Evolutionary conservation across 2,329 filamentous ascomycete species (phyloP).

Genomic region (Epichloe festucae): DNA sequence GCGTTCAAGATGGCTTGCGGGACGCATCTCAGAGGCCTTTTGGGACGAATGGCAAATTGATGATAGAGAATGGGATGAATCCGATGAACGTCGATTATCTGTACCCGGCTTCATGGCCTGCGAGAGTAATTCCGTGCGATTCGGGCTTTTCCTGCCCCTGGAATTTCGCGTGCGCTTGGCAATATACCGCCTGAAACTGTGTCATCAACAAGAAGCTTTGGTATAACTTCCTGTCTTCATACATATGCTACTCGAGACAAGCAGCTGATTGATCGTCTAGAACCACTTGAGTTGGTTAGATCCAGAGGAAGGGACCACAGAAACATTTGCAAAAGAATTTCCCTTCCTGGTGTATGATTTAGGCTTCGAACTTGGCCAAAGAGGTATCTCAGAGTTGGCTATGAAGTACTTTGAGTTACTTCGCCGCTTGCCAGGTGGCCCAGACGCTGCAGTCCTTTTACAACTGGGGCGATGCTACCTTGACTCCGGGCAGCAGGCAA

Average conservation of each 20-base stretch:
- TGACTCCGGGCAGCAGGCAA: conserved; percentile 45
- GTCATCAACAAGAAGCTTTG: conserved; percentile 58
- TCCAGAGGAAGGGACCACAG: conserved; percentile 38
- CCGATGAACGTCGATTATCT: conserved; percentile 52
- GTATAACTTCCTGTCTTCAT: conserved; percentile 32
- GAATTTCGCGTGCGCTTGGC: conserved; percentile 78
- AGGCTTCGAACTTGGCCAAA: conserved; percentile 30
- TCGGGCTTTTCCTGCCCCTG: conserved; percentile 62
- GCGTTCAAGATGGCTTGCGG: conserved; percentile 70
- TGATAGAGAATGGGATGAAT: conserved; percentile 79
- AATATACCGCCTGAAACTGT: conserved; percentile 63
- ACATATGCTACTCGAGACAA: neutral
- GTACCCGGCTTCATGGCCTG: conserved; percentile 47
- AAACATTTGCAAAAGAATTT: conserved; percentile 47
- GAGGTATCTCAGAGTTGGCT: conserved; percentile 24
- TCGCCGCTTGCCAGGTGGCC: conserved; percentile 31
- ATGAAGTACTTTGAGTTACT: conserved; percentile 45
- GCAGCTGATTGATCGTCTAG: conserved; percentile 21
- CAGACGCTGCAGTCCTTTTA: conserved; percentile 39
- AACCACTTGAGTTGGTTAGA: conserved; percentile 59
- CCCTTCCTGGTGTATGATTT: conserved; percentile 68
- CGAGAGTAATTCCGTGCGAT: conserved; percentile 41
- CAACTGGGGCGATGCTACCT: conserved; percentile 58
- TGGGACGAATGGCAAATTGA: conserved; percentile 65
- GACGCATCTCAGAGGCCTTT: conserved; percentile 56